Conservation (phyloP, 371 early-diverging fungal species). For the Syncephalastrum monosporum region DNA sequence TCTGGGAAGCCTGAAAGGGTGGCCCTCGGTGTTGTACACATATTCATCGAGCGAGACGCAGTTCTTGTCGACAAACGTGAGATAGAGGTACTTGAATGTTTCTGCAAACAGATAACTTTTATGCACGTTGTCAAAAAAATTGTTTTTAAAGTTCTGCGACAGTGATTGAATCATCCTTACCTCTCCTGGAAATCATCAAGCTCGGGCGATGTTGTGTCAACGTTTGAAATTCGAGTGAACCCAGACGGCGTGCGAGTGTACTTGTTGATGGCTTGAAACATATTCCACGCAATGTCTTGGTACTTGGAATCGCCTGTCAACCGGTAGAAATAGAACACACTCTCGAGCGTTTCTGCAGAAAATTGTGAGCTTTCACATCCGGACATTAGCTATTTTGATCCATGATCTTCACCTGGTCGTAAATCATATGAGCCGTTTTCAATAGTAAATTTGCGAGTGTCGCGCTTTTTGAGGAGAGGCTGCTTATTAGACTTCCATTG, state of each 20-base stretch:
- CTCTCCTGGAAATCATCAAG: slow-evolving; percentile 46
- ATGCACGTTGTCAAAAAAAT: not conserved
- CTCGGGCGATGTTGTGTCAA: slow-evolving; percentile 30
- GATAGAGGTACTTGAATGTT: slow-evolving; percentile 89
- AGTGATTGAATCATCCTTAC: slow-evolving; percentile 8
- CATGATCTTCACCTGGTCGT: slow-evolving; percentile 45
- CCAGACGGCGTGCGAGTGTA: slow-evolving; percentile 52
- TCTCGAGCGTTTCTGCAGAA: slow-evolving; percentile 68
- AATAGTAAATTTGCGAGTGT: slow-evolving; percentile 12
- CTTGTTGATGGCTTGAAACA: slow-evolving; percentile 60
- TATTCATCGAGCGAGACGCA: slow-evolving; percentile 71
- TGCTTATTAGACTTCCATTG: slow-evolving; percentile 20
- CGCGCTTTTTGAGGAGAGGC: slow-evolving; percentile 2
- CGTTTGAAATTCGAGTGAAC: slow-evolving; percentile 55
- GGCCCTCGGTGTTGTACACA: slow-evolving; percentile 79
- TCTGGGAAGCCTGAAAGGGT: slow-evolving; percentile 55
- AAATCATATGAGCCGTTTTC: slow-evolving; percentile 38
- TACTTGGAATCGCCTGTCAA: slow-evolving; percentile 65
- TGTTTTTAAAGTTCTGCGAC: too few relatives aligned
- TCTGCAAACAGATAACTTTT: slow-evolving; percentile 83
- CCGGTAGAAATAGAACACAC: slow-evolving; percentile 70
- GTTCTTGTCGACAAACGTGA: slow-evolving; percentile 67
- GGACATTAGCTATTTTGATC: not conserved
- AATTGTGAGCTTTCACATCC: not conserved
- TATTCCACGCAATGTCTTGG: slow-evolving; percentile 60